phyloP scores from a whole-genome alignment of 371 early-diverging fungal genomes.

The Chytridium lagenaria region DNA sequence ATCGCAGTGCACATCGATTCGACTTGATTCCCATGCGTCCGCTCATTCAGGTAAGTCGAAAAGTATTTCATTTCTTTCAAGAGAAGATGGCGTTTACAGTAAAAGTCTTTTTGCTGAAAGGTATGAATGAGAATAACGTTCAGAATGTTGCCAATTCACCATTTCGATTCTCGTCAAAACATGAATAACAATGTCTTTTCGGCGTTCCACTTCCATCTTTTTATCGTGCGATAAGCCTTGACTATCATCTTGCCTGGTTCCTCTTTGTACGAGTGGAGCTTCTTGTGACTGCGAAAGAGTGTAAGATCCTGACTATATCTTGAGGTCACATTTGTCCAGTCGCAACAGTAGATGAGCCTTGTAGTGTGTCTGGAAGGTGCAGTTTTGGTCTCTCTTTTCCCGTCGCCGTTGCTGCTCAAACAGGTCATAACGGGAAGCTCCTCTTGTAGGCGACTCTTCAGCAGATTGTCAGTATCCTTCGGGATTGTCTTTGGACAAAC shows the following conservation, averaged over 20 bases:
- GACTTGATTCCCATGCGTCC: slow-evolving; percentile 26
- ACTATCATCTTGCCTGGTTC: neutral
- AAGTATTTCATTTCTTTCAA: slow-evolving; percentile 57
- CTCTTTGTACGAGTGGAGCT: neutral
- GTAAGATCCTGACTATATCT: neutral
- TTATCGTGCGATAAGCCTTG: neutral
- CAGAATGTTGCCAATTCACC: no score
- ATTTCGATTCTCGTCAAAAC: slow-evolving; percentile 55
- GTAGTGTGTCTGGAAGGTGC: neutral
- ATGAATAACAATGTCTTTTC: slow-evolving; percentile 52
- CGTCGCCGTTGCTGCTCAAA: neutral
- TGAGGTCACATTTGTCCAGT: neutral
- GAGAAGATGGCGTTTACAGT: slow-evolving; percentile 48
- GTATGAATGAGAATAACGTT: no score
- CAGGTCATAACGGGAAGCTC: neutral
- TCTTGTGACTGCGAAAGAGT: neutral
- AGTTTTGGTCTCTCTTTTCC: neutral
- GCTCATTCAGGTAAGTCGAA: slow-evolving; percentile 38
- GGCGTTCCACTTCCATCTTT: neutral
- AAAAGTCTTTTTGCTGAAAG: slow-evolving; percentile 55
- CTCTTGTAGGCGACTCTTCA: neutral
- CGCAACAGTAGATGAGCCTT: no score
- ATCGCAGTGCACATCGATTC: slow-evolving; percentile 61
- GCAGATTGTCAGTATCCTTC: neutral
- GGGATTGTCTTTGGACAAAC: no score